Evolutionary conservation across 352 stramenopile species (phyloP).

Genomic region (Bremia lactucae): DNA sequence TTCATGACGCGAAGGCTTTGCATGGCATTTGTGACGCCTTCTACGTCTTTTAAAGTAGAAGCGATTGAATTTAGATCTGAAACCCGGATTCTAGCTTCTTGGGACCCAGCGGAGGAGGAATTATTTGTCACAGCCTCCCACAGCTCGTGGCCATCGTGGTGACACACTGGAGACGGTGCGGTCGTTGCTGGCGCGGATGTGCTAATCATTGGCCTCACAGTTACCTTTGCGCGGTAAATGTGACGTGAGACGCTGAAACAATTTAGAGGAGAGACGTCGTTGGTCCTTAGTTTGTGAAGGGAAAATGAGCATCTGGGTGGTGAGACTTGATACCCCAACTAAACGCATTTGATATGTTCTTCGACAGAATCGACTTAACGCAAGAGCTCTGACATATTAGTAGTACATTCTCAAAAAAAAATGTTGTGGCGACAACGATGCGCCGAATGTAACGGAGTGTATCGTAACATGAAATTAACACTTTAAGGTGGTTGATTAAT

Average conservation of each 20-base stretch:
- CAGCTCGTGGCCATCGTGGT: constrained; percentile 22
- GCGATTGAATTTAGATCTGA: constrained; percentile 6
- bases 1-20: constrained; percentile 30
- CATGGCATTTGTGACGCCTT: constrained; percentile 20
- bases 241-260: background rate
- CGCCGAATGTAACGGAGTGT: too few relatives aligned
- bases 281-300: constrained; percentile 8
- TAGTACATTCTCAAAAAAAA: too few relatives aligned
- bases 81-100: background rate
- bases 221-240: constrained; percentile 4
- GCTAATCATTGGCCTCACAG: constrained; percentile 17
- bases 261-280: background rate
- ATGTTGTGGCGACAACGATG: too few relatives aligned
- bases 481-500: too few relatives aligned
- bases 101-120: background rate
- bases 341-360: constrained; percentile 7
- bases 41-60: constrained; percentile 6
- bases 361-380: constrained; percentile 8
- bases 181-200: constrained; percentile 4
- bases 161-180: constrained; percentile 1
- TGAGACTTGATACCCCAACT: constrained; percentile 8
- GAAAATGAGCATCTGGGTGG: constrained; percentile 19
- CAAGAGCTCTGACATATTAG: too few relatives aligned
- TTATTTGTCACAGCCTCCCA: constrained; percentile 29
- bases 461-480: too few relatives aligned